Conservation (phyloP, 257 asterid genomes). For the Scutellaria galericulata region DNA sequence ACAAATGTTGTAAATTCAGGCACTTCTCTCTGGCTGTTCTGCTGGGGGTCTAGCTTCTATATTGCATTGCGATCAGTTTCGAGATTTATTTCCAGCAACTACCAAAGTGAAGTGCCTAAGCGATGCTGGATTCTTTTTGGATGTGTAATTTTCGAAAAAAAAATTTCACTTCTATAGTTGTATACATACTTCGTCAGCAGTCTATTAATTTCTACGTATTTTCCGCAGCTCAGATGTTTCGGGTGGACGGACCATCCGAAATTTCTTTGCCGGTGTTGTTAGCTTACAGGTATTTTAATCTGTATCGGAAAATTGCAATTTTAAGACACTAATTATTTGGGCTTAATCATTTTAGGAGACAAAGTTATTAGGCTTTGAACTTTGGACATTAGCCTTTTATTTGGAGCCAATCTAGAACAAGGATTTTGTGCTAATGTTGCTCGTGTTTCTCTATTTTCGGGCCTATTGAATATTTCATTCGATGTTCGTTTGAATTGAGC, state of each 20-base stretch:
- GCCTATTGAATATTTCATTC: too few relatives aligned
- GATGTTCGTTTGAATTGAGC: too few relatives aligned
- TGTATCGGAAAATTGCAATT: too few relatives aligned
- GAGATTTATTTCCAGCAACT: slow-evolving; percentile 50
- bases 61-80: slow-evolving; percentile 67
- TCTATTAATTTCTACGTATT: neutral
- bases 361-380: too few relatives aligned
- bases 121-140: slow-evolving; percentile 87
- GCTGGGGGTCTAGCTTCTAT: slow-evolving; percentile 73
- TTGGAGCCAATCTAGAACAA: too few relatives aligned
- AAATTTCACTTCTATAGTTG: too few relatives aligned
- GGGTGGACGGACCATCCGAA: slow-evolving; percentile 63
- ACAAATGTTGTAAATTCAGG: slow-evolving; percentile 36
- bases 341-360: neutral
- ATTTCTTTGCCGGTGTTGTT: slow-evolving; percentile 68
- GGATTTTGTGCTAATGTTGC: too few relatives aligned
- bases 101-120: slow-evolving; percentile 86
- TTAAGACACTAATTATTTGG: neutral
- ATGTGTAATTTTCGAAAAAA: slow-evolving; percentile 53
- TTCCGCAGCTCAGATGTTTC: slow-evolving; percentile 68
- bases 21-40: slow-evolving; percentile 71
- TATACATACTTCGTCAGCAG: slow-evolving; percentile 2
- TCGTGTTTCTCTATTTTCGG: too few relatives aligned
- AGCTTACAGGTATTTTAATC: slow-evolving; percentile 62
- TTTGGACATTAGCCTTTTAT: too few relatives aligned